A percentile compares a stretch with the other conserved stretches of the same genome.
These are phyloP conservation scores for Lepidium aucheri DNA, from an alignment of 345 rosid genomes.

Conservation along the genomic window DNA sequence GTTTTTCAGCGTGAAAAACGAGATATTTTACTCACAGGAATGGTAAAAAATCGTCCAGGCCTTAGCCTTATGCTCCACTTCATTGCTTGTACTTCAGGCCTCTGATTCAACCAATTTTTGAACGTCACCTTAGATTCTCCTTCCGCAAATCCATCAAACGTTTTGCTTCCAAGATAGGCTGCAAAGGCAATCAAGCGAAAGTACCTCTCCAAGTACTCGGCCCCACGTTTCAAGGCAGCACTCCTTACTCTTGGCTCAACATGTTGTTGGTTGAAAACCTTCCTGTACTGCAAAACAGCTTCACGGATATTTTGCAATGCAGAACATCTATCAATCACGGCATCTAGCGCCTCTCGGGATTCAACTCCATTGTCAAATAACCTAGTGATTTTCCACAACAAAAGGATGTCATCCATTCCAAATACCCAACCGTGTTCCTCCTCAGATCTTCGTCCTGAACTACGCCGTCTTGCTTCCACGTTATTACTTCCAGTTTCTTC, in stretches of 20 bases:
- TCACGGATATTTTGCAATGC: slow-evolving; percentile 93
- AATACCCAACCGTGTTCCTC: slow-evolving; percentile 52
- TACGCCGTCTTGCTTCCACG: slow-evolving; percentile 28
- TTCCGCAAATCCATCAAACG: slow-evolving; percentile 82
- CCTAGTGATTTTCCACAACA: slow-evolving; percentile 88
- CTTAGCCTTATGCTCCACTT: slow-evolving; percentile 93
- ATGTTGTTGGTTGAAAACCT: slow-evolving; percentile 82
- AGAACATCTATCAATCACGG: slow-evolving; percentile 90
- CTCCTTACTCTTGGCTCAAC: slow-evolving; percentile 87
- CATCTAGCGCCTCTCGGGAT: slow-evolving; percentile 89
- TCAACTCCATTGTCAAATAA: slow-evolving; percentile 86
- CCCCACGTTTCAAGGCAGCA: slow-evolving; percentile 87
- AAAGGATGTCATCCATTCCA: slow-evolving; percentile 86
- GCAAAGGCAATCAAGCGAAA: slow-evolving; percentile 93
- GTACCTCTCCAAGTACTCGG: slow-evolving; percentile 89
- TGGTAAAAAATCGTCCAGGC: slow-evolving; percentile 82
- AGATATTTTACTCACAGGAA: slow-evolving; percentile 54
- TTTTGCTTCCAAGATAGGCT: slow-evolving; percentile 93
- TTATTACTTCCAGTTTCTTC: slow-evolving; percentile 65
- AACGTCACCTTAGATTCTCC: slow-evolving; percentile 71
- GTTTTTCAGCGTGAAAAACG: background rate
- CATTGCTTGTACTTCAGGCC: slow-evolving; percentile 95
- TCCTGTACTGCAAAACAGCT: slow-evolving; percentile 86
- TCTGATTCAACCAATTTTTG: slow-evolving; percentile 83
- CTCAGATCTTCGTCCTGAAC: slow-evolving; percentile 29